A percentile compares a stretch with the other conserved stretches of the same genome.
These are phyloP conservation scores for Penicillium tannophilum DNA, from an alignment of 495 filamentous ascomycete genomes.

Conservation along the genomic window DNA sequence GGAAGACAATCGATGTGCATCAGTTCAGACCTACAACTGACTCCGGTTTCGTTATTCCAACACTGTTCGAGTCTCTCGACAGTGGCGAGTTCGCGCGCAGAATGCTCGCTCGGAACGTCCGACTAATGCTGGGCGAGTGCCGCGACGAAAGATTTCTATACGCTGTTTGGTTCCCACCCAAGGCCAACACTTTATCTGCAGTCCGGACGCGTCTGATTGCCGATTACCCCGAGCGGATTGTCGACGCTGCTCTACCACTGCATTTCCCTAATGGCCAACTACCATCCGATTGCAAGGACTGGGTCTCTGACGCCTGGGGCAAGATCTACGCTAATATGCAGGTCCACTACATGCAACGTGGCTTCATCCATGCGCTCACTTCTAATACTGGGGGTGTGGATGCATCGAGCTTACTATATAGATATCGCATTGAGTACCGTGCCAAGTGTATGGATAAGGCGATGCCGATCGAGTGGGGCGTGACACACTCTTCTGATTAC, in stretches of 20 bases:
- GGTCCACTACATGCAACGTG: constrained; percentile 50
- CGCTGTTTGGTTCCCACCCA: constrained; percentile 42
- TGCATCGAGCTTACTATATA: constrained; percentile 33
- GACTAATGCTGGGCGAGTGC: constrained; percentile 58
- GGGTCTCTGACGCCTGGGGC: constrained; percentile 53
- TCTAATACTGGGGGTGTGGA: constrained; percentile 27
- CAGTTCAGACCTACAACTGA: constrained; percentile 60
- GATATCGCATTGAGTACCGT: constrained; percentile 55
- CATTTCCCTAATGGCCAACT: constrained; percentile 46
- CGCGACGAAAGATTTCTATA: constrained; percentile 57
- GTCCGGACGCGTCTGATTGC: constrained; percentile 51
- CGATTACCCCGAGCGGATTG: constrained; percentile 51
- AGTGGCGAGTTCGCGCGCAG: constrained; percentile 47
- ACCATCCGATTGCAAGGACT: constrained; percentile 30
- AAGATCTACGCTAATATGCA: constrained; percentile 60
- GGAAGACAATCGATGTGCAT: constrained; percentile 40
- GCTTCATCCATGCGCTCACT: constrained; percentile 37
- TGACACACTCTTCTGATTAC: constrained; percentile 59
- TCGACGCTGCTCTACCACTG: constrained; percentile 42
- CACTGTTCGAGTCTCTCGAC: constrained; percentile 51
- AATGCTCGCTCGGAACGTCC: constrained; percentile 46
- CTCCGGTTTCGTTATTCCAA: constrained; percentile 44
- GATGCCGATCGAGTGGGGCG: constrained; percentile 53
- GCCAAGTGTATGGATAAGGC: constrained; percentile 43
- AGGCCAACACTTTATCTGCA: constrained; percentile 36